Conservation (phyloP, 2,329 filamentous ascomycete genomes). For the Elsinoe fawcettii region DNA sequence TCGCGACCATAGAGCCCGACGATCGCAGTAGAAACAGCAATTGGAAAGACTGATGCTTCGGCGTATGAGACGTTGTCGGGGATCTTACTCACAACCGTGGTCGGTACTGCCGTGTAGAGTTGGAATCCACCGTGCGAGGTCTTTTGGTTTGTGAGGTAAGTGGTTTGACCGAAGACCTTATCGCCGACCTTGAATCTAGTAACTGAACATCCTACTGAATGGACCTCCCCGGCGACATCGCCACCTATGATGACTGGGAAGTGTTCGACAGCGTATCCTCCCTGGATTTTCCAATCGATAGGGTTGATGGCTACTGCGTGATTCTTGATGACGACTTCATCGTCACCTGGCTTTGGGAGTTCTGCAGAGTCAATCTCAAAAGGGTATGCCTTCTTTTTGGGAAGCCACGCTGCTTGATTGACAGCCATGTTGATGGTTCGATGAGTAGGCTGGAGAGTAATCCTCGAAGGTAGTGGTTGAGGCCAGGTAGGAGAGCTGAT, state of each 20-base stretch:
- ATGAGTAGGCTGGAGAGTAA: no score
- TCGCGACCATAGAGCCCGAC: constrained; percentile 36
- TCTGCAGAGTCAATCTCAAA: constrained; percentile 25
- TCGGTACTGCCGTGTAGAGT: constrained; percentile 28
- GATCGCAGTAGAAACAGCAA: constrained; percentile 39
- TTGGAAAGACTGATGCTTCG: constrained; percentile 36
- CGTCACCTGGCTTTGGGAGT: constrained; percentile 26
- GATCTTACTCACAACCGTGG: constrained; percentile 31
- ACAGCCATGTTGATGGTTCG: constrained; percentile 14
- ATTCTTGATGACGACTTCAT: constrained; percentile 32
- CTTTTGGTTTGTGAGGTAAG: constrained; percentile 16
- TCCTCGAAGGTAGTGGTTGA: no score
- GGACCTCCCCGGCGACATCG: constrained; percentile 31
- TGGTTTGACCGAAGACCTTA: constrained; percentile 35
- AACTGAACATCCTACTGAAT: constrained; percentile 39
- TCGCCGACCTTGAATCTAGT: constrained; percentile 44
- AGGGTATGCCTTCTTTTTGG: constrained; percentile 11
- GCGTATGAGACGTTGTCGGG: constrained; percentile 33
- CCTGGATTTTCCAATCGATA: constrained; percentile 32
- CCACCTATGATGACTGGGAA: constrained; percentile 32
- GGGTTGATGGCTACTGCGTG: constrained; percentile 34
- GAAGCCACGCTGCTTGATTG: constrained; percentile 20
- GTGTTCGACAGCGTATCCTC: constrained; percentile 27
- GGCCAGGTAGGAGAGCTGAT: no score
- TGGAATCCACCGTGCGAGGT: constrained; percentile 24